These are phyloP conservation scores for Exophiala lecanii-corni DNA, from an alignment of 2,329 filamentous ascomycete species.

Conservation along the genomic window DNA sequence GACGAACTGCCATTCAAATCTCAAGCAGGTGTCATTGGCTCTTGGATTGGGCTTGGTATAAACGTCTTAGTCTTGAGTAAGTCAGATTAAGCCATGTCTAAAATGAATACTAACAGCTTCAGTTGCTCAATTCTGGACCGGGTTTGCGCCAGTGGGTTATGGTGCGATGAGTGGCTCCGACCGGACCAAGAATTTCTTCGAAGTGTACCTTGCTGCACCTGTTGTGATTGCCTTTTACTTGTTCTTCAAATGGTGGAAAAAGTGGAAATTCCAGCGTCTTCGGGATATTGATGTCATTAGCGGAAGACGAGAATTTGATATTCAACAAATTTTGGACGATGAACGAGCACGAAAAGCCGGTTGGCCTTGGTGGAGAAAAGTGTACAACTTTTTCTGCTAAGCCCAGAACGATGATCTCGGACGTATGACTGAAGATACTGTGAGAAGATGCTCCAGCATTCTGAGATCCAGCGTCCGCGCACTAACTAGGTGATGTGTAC, in stretches of 20 bases:
- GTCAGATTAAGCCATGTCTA: not conserved
- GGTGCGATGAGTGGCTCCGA: constrained; percentile 38
- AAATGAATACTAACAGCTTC: not conserved
- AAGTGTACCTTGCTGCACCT: constrained; percentile 52
- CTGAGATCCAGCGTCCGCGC: too few relatives aligned
- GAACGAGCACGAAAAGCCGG: constrained; percentile 66
- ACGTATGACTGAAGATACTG: too few relatives aligned
- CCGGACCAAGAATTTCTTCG: constrained; percentile 64
- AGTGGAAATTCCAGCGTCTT: constrained; percentile 2
- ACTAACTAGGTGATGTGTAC: too few relatives aligned
- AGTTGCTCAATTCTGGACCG: constrained; percentile 81
- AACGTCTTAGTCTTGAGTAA: constrained; percentile 64
- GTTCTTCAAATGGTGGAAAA: constrained; percentile 31
- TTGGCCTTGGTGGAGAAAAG: constrained; percentile 72
- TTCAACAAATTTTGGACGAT: constrained; percentile 60
- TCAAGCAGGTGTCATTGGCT: constrained; percentile 73
- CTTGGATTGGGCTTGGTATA: constrained; percentile 71
- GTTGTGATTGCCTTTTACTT: constrained; percentile 52
- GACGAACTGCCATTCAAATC: constrained; percentile 75
- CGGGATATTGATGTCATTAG: constrained; percentile 54
- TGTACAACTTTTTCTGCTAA: constrained; percentile 68
- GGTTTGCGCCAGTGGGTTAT: constrained; percentile 64
- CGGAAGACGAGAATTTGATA: constrained; percentile 71
- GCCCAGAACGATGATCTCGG: too few relatives aligned
- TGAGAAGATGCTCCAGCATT: too few relatives aligned